Conservation (phyloP, 1,284 basidiomycete genomes). For the Pseudozyma thailandica region DNA sequence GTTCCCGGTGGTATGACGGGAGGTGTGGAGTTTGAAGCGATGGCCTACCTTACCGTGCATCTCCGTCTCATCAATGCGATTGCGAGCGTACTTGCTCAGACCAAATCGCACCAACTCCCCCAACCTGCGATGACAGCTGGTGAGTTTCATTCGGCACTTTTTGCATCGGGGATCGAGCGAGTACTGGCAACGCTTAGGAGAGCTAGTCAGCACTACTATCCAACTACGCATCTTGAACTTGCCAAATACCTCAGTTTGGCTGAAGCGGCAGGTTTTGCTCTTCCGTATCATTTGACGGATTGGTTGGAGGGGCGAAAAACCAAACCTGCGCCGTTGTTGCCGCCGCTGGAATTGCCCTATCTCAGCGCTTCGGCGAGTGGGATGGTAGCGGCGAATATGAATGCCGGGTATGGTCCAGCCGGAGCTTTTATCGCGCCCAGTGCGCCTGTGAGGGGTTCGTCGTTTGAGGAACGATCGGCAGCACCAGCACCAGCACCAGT, state of each 20-base stretch:
- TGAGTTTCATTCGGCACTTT: slow-evolving; percentile 51
- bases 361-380: slow-evolving; percentile 2
- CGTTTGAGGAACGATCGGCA: not conserved
- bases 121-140: slow-evolving; percentile 29
- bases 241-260: slow-evolving; percentile 46
- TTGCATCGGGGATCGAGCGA: slow-evolving; percentile 51
- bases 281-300: slow-evolving; percentile 42
- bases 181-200: slow-evolving; percentile 48
- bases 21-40: slow-evolving; percentile 96
- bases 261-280: slow-evolving; percentile 4
- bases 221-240: slow-evolving; percentile 60
- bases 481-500: too few relatives aligned
- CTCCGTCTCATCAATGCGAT: slow-evolving; percentile 54
- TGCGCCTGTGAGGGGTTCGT: slow-evolving; percentile 13
- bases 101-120: slow-evolving; percentile 24
- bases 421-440: slow-evolving; percentile 19
- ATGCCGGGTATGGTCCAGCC: slow-evolving; percentile 18
- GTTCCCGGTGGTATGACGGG: slow-evolving; percentile 98
- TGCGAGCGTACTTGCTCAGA: slow-evolving; percentile 21
- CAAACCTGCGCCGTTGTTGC: slow-evolving; percentile 19
- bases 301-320: slow-evolving; percentile 28
- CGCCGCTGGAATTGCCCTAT: slow-evolving; percentile 19
- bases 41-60: slow-evolving; percentile 78
- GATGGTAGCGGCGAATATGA: not conserved
- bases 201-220: slow-evolving; percentile 59